Percentiles rank a stretch among this genome's conserved stretches.
Evolutionary conservation across 768 basidiomycete species (phyloP).

Genomic region (Trametes elegans): DNA sequence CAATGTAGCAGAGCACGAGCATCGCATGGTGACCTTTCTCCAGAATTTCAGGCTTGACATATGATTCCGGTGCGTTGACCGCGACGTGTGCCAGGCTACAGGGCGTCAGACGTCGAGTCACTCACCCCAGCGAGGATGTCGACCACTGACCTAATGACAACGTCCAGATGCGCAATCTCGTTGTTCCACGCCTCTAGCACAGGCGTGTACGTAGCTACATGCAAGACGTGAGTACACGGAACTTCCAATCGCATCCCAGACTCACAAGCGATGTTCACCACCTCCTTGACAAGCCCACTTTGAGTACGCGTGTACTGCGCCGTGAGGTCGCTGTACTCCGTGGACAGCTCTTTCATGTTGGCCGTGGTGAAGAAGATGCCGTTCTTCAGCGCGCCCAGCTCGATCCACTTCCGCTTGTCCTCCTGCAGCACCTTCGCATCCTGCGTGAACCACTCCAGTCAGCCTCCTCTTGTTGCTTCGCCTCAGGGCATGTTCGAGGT

Average conservation of each 20-base stretch:
- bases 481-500: background rate
- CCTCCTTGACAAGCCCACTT: constrained; percentile 82
- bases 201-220: constrained; percentile 85
- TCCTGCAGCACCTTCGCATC: constrained; percentile 71
- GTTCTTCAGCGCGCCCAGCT: constrained; percentile 80
- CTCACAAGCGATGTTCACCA: constrained; percentile 89
- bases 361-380: constrained; percentile 89
- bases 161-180: constrained; percentile 87
- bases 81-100: constrained; percentile 89
- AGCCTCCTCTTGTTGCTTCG: background rate
- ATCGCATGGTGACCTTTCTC: constrained; percentile 58
- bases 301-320: constrained; percentile 75
- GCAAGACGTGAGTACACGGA: background rate
- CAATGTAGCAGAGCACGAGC: background rate
- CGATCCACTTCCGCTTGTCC: constrained; percentile 65
- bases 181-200: constrained; percentile 83
- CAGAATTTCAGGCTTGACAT: constrained; percentile 79
- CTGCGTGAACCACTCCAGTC: constrained; percentile 38
- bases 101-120: background rate
- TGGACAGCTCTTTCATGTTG: constrained; percentile 65
- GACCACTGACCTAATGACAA: constrained; percentile 71
- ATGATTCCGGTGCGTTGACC: constrained; percentile 79
- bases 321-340: constrained; percentile 66
- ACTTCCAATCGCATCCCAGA: background rate
- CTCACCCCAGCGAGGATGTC: background rate